Conservation (phyloP, 202 grass and related monocot species). For the Dendrocalamus latiflorus region DNA sequence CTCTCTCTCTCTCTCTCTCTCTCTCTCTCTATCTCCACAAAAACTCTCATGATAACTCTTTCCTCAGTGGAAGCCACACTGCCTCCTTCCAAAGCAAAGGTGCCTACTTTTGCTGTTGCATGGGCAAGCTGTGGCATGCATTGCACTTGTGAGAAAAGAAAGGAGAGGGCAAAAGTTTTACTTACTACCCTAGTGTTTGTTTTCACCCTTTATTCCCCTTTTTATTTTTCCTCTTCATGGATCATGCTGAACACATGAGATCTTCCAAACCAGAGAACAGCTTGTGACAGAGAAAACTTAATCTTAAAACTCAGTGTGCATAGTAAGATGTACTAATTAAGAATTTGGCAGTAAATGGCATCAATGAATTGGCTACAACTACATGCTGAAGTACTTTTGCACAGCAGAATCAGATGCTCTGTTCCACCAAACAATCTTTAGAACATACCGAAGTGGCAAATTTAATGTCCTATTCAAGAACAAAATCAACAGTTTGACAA, state of each 20-base stretch:
- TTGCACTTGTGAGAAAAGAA: constrained; percentile 16
- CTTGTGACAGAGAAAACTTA: not conserved
- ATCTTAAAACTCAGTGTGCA: not conserved
- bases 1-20: too few species aligned
- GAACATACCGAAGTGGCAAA: not conserved
- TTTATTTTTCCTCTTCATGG: not conserved
- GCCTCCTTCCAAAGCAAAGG: constrained; percentile 61
- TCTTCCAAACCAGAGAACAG: not conserved
- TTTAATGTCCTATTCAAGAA: not conserved
- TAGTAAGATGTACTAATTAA: not conserved
- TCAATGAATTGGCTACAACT: not conserved
- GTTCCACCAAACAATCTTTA: constrained; percentile 3
- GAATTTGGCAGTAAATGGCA: not conserved
- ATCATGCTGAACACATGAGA: not conserved
- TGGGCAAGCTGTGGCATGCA: constrained; percentile 23
- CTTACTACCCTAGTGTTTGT: not conserved
- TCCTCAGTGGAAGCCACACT: constrained; percentile 51
- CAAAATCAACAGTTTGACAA: not conserved
- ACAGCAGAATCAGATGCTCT: constrained; percentile 14
- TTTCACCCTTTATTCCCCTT: constrained; percentile 19
- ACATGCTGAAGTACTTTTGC: not conserved
- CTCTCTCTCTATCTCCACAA: not conserved
- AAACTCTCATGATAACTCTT: constrained; percentile 22
- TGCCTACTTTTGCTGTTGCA: constrained; percentile 42
- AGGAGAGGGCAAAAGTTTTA: constrained; percentile 7